These are phyloP conservation scores for Daldinia sp. DNA, from an alignment of 2,329 filamentous ascomycete genomes.

Conservation along the genomic window DNA sequence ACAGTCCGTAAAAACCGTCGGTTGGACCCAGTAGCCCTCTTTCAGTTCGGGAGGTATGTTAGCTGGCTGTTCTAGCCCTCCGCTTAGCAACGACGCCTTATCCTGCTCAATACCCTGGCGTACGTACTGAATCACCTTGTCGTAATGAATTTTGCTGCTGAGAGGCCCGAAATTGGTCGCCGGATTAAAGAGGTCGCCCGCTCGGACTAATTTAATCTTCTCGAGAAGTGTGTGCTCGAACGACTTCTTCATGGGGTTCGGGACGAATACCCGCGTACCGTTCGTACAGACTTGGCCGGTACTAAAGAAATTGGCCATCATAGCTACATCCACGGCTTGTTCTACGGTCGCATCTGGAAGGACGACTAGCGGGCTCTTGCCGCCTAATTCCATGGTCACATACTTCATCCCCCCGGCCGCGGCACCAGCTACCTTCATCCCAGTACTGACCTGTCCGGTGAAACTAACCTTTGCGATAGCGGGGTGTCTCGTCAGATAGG, in stretches of 20 bases:
- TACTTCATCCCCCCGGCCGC: conserved; percentile 86
- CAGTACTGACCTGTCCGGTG: conserved; percentile 86
- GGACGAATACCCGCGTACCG: conserved; percentile 87
- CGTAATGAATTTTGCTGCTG: conserved; percentile 75
- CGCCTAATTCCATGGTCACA: conserved; percentile 90
- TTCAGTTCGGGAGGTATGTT: conserved; percentile 58
- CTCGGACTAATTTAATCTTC: conserved; percentile 74
- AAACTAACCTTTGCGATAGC: conserved; percentile 86
- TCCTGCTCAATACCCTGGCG: conserved; percentile 76
- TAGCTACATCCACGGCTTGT: conserved; percentile 84
- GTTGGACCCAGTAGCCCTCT: conserved; percentile 83
- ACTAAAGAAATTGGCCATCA: conserved; percentile 95
- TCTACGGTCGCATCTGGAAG: conserved; percentile 82
- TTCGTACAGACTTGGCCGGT: conserved; percentile 94
- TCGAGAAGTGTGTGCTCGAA: conserved; percentile 76
- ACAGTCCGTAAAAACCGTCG: conserved; percentile 88
- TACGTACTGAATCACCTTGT: conserved; percentile 83
- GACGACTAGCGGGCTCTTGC: conserved; percentile 83
- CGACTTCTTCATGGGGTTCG: conserved; percentile 65
- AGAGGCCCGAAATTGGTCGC: conserved; percentile 85
- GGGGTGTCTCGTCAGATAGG: conserved; percentile 75
- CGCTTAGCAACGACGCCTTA: conserved; percentile 75
- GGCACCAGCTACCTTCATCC: conserved; percentile 79
- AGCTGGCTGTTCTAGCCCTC: conserved; percentile 68
- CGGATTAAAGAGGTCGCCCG: conserved; percentile 75